Evolutionary conservation across 1,139 yeast genomes (phyloP), one percentile per base, ranked within the genome.

Genomic region (Arxiozyma bovina): DNA sequence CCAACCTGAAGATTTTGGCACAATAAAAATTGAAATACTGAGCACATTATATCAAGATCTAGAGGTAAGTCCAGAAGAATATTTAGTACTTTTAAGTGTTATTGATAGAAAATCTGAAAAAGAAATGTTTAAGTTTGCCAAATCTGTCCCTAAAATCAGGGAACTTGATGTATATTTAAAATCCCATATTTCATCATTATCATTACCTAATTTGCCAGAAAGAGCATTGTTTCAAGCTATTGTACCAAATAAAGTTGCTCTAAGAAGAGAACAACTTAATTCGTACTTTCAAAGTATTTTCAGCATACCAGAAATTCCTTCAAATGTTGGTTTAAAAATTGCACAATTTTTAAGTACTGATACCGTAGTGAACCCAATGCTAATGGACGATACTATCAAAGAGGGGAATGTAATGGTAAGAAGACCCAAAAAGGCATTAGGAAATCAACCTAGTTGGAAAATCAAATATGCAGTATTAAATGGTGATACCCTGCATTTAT

Each of bases 61-160:
- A 52, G 70, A 67, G 50, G 73, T 70, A 52, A 72, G 73, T 59
- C 57, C 75, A 1, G 87, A 81, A 46, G 87, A 83, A 45, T 82
- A 85, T 8, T 72, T 74, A 23, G 76, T 84, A n/a, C 75, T 87
- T 0, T 73, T 88, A 50, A 77, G 83, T 1, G 78, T 85, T 4
- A 73, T 76, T 40, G 93, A 87, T 63, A 74, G 81, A 38, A 79
- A 73, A 11, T 71, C 83, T 1, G 75, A 73, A 38, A 82, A 82
- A 61, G 88, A 83, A 63, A 78, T 86, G 77, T 88, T 94, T 87
- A 77, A 82, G 60, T 77, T 86, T 53, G 72, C 82, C 34, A 88
- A 89, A 63, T 73, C 82, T 3, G 76, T 79, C 54, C 71, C 77
- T 1, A 85, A 84, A 61, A 69, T 88, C 30, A 59, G 71, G 8